Evolutionary conservation across 1,139 yeast genomes (phyloP).

Genomic region (Lodderomyces theae): DNA sequence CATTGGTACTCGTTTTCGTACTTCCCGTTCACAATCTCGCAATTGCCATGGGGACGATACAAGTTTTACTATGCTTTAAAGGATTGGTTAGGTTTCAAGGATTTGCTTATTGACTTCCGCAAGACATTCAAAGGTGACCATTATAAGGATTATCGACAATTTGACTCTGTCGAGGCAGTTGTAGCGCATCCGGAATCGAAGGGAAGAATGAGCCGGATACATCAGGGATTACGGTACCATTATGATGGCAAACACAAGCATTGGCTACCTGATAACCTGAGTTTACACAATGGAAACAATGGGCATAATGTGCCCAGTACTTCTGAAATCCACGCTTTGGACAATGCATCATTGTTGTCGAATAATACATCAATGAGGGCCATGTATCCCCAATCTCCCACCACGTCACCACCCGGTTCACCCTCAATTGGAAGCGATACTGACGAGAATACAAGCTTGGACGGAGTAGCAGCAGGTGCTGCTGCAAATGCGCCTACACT

Average conservation of each 20-base stretch:
- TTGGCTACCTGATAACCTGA: slow-evolving; percentile 61
- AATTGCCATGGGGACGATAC: slow-evolving; percentile 67
- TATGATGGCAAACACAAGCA: slow-evolving; percentile 78
- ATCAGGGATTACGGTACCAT: slow-evolving; percentile 80
- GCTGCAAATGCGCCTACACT: slow-evolving; percentile 9
- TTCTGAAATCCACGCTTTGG: slow-evolving; percentile 27
- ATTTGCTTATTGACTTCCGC: slow-evolving; percentile 73
- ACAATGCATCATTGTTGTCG: slow-evolving; percentile 32
- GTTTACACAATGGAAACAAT: slow-evolving; percentile 12
- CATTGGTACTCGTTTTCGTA: slow-evolving; percentile 87
- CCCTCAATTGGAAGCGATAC: slow-evolving; percentile 10
- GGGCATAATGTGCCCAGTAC: slow-evolving; percentile 22
- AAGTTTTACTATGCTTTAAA: slow-evolving; percentile 59
- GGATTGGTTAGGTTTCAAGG: slow-evolving; percentile 76
- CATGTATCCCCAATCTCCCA: slow-evolving; percentile 30
- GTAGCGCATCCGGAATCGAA: slow-evolving; percentile 67
- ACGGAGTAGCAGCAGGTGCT: slow-evolving; percentile 13
- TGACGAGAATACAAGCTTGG: background rate
- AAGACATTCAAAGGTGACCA: slow-evolving; percentile 69
- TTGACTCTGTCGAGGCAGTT: slow-evolving; percentile 74
- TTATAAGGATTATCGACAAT: slow-evolving; percentile 73
- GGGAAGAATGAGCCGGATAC: slow-evolving; percentile 68
- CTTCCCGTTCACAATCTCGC: slow-evolving; percentile 60
- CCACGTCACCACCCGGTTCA: slow-evolving; percentile 25
- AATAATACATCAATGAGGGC: slow-evolving; percentile 36